Percentiles rank a stretch among this genome's conserved stretches.
phyloP scores from a whole-genome alignment of 2,329 filamentous ascomycete species.

The Ilyonectria mors-panacis region DNA sequence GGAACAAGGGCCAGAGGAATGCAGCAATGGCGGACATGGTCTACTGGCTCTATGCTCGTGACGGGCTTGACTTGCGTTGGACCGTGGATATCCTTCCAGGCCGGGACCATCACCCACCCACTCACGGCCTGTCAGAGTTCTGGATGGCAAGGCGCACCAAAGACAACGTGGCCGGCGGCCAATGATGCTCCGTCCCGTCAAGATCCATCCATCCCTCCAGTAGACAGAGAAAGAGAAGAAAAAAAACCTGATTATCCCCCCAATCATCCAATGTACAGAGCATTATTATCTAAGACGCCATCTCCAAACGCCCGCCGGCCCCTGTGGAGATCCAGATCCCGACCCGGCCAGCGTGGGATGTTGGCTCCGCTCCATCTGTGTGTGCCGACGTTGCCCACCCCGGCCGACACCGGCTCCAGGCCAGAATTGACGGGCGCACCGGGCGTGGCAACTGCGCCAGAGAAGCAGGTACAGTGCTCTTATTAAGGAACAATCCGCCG shows the following conservation, averaged over 20 bases:
- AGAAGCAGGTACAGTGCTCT: neutral
- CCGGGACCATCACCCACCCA: neutral
- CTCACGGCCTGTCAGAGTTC: neutral
- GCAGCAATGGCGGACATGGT: neutral
- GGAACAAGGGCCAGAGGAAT: neutral
- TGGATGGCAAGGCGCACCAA: neutral
- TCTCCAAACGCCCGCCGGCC: conserved; percentile 25
- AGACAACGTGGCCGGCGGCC: neutral
- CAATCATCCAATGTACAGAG: neutral
- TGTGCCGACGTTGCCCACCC: conserved; percentile 31
- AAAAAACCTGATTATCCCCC: neutral
- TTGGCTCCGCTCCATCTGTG: neutral
- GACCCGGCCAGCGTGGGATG: conserved; percentile 25
- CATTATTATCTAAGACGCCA: conserved; percentile 9
- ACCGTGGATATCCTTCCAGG: neutral
- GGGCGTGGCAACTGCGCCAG: neutral
- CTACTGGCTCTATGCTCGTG: neutral
- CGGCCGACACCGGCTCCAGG: conserved; percentile 22
- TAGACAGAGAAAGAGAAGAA: neutral
- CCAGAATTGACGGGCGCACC: neutral
- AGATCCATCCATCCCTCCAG: neutral
- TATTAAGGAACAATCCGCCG: neutral
- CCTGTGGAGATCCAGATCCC: conserved; percentile 17
- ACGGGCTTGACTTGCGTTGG: neutral
- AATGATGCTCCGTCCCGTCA: neutral